These are phyloP conservation scores for Hirschioporus abietinus DNA, from an alignment of 768 basidiomycete species.

Conservation along the genomic window DNA sequence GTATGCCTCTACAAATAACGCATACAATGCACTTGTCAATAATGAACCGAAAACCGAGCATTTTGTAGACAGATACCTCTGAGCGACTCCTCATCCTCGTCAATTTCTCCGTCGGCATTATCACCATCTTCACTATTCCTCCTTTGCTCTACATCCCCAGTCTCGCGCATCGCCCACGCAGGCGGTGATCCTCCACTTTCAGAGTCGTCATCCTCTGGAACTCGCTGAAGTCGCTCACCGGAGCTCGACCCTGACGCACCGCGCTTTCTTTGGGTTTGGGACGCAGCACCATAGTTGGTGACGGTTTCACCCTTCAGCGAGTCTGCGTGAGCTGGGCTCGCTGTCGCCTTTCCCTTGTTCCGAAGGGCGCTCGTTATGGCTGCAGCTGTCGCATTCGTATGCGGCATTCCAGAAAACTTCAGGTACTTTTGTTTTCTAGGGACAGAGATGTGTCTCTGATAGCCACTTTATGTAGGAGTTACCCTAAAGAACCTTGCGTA, in stretches of 20 bases:
- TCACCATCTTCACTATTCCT: not conserved
- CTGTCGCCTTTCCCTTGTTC: not conserved
- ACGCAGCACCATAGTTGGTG: not conserved
- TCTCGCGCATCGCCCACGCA: not conserved
- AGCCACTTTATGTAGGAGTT: too few relatives aligned
- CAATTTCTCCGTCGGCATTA: not conserved
- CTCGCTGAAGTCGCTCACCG: not conserved
- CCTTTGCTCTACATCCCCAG: not conserved
- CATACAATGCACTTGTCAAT: not conserved
- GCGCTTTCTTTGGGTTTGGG: not conserved
- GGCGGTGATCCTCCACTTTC: not conserved
- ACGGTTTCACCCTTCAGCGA: not conserved
- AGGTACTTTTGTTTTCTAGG: too few relatives aligned
- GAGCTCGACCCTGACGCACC: not conserved
- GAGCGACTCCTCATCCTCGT: not conserved
- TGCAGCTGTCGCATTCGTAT: not conserved
- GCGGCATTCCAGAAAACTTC: too few relatives aligned
- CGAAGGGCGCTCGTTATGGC: not conserved
- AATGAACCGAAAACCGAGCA: not conserved
- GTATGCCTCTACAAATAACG: not conserved
- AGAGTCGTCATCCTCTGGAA: slow-evolving; percentile 1
- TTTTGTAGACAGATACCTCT: not conserved
- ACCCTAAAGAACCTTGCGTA: too few relatives aligned
- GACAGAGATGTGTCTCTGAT: too few relatives aligned
- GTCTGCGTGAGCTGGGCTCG: not conserved